phyloP scores from a whole-genome alignment of 345 rosid species.

The Eucalyptus microcorys region DNA sequence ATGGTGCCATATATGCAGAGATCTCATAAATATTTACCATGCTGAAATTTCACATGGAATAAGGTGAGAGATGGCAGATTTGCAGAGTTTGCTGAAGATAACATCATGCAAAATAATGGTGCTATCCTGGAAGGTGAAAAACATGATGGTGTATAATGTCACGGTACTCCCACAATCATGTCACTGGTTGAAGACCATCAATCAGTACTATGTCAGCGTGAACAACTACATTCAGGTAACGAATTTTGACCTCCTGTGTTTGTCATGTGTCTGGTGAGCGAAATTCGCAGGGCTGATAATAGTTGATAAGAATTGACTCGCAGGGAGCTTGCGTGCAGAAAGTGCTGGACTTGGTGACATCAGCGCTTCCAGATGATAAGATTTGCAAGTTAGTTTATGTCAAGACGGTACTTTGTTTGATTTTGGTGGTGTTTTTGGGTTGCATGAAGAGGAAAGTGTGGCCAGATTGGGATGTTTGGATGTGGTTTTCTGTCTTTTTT shows the following conservation, averaged over 20 bases:
- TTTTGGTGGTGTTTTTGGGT: not conserved
- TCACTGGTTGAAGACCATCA: slow-evolving; percentile 85
- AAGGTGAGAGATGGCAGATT: not conserved
- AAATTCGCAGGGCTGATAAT: not conserved
- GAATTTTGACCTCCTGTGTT: not conserved
- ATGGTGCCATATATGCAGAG: not conserved
- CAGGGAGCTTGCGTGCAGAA: slow-evolving; percentile 86
- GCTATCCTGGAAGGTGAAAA: not conserved
- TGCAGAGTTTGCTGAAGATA: not conserved
- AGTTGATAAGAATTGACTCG: not conserved
- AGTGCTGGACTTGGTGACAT: slow-evolving; percentile 70
- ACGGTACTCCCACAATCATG: slow-evolving; percentile 64
- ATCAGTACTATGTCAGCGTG: slow-evolving; percentile 80
- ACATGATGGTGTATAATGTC: not conserved
- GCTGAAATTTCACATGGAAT: not conserved
- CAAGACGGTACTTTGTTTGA: slow-evolving; percentile 31
- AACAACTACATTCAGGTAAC: slow-evolving; percentile 76
- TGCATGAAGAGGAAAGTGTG: not conserved
- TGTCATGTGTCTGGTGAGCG: not conserved
- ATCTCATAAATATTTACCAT: not conserved
- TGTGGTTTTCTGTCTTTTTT: not conserved
- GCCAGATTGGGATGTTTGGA: not conserved
- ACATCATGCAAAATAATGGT: not conserved
- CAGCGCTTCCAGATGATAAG: slow-evolving; percentile 62
- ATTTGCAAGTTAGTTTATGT: slow-evolving; percentile 79